Percentiles rank a stretch among this genome's conserved stretches.
phyloP scores from a whole-genome alignment of 2,329 filamentous ascomycete species.

The Aspergillus sojae region DNA sequence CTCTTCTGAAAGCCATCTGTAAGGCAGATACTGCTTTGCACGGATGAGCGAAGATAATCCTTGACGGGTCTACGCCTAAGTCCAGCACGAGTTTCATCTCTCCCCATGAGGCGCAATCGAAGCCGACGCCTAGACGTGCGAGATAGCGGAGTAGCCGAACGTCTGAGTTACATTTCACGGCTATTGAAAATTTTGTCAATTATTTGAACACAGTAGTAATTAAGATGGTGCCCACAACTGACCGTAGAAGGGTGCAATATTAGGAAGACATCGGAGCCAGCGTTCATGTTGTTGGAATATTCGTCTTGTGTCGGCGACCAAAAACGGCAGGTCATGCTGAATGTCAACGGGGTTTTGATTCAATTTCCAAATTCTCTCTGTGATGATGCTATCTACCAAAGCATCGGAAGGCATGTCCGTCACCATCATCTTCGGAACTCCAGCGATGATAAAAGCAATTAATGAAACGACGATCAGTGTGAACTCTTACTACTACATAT shows the following conservation, averaged over 20 bases:
- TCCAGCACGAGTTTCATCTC: conserved; percentile 9
- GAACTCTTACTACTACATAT: too few species aligned
- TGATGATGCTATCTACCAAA: neutral
- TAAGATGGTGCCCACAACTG: neutral
- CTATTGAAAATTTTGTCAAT: neutral
- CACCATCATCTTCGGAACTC: neutral
- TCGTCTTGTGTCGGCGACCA: neutral
- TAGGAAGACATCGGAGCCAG: neutral
- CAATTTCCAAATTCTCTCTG: neutral
- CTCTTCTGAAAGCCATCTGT: neutral
- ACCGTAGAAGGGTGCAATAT: neutral
- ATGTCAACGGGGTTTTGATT: neutral
- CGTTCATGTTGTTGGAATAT: neutral
- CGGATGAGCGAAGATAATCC: conserved; percentile 16
- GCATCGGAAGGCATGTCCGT: neutral
- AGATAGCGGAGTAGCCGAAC: conserved; percentile 6
- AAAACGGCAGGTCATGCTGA: neutral
- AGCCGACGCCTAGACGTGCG: conserved; percentile 12
- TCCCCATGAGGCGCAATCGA: conserved; percentile 16
- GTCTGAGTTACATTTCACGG: conserved; percentile 14
- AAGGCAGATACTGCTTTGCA: conserved; percentile 12
- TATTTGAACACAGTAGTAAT: neutral
- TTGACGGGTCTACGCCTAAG: conserved; percentile 8
- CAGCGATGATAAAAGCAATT: neutral
- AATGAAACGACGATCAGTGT: neutral